These are phyloP conservation scores for Microdochium bolleyi DNA, from an alignment of 2,329 filamentous ascomycete species.

Conservation along the genomic window DNA sequence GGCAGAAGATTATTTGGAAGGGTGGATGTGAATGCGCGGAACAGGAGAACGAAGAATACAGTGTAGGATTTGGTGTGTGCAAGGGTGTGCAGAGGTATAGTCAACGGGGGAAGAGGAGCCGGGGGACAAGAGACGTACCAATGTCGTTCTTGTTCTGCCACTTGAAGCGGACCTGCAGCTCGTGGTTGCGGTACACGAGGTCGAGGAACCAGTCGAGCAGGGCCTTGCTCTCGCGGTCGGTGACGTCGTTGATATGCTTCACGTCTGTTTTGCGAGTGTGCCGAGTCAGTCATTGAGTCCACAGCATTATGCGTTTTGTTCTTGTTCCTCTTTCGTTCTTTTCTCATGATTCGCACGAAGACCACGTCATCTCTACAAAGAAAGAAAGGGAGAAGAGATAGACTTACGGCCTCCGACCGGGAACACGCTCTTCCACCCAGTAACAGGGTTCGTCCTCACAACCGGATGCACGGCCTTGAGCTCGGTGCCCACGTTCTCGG, in stretches of 20 bases:
- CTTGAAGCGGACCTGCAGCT: conserved; percentile 19
- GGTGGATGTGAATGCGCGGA: too few species aligned
- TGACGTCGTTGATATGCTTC: conserved; percentile 14
- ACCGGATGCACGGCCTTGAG: conserved; percentile 46
- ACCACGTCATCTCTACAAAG: not conserved
- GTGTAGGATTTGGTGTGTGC: not conserved
- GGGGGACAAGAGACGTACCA: conserved; percentile 1
- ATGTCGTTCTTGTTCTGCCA: conserved; percentile 25
- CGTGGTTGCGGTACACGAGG: conserved; percentile 18
- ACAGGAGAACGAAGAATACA: not conserved
- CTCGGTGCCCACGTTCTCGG: conserved; percentile 43
- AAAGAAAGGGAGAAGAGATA: not conserved
- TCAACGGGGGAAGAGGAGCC: too few species aligned
- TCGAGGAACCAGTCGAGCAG: conserved; percentile 16
- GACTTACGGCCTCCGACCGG: not conserved
- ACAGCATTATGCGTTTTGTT: not conserved
- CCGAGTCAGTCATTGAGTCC: not conserved
- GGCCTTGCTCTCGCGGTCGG: conserved; percentile 10
- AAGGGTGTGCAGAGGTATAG: too few species aligned
- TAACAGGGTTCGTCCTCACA: conserved; percentile 54
- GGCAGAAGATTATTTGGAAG: too few species aligned
- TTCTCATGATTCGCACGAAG: not conserved
- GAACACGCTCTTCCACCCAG: conserved; percentile 52
- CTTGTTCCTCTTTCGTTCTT: not conserved
- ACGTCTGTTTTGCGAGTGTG: conserved; percentile 13